Evolutionary conservation across 345 rosid species (phyloP), one percentile per base, ranked within the genome.

Genomic region (Aquilaria sinensis): DNA sequence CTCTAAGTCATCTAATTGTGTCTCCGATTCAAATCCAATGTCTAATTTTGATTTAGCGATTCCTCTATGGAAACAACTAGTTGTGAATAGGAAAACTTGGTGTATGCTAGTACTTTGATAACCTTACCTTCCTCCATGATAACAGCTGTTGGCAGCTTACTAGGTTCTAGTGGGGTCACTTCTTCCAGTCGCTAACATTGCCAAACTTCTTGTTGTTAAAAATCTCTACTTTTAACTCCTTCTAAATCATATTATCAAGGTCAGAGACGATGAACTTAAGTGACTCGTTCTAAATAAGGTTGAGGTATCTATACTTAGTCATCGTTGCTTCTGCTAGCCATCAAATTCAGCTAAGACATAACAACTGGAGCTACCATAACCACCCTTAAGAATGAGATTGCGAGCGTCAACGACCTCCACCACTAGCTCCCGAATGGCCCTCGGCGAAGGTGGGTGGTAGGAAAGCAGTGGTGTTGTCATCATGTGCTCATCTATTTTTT

Each of bases 341-440:
- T 90, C 99, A 69, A 94, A 94, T 53, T 88, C 95, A 12, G 75
- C 96, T 53, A 83, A 65, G 31, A 88, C 96, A 68, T 86, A 94
- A 3, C 97, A 84, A 61, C 95, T 90, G 61, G 99, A 88, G 76
- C 97, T 94, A 5, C 99, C 99, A 72, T 86, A 90, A 5, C 99
- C 99, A 54, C 90, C 99, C 61, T 88, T 94, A 12, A 95, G 97
- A 37, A 90, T 89, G 15, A 94, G 76, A 53, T 94, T 84, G 3
- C 97, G 88, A 0, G 97, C 97, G 43, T 94, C 95, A 0, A 76
- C 68, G 0, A 90, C 95, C 37, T 88, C 93, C 13, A 90, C 91
- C 43, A 82, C 67, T 23, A 90, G 83, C 67, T 72, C 90, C 9
- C 93, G 85, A 23, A 80, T 70, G 65, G 53, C 60, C 31, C 48